Conservation (phyloP, 441 rosid species). For the Populus hybrid region DNA sequence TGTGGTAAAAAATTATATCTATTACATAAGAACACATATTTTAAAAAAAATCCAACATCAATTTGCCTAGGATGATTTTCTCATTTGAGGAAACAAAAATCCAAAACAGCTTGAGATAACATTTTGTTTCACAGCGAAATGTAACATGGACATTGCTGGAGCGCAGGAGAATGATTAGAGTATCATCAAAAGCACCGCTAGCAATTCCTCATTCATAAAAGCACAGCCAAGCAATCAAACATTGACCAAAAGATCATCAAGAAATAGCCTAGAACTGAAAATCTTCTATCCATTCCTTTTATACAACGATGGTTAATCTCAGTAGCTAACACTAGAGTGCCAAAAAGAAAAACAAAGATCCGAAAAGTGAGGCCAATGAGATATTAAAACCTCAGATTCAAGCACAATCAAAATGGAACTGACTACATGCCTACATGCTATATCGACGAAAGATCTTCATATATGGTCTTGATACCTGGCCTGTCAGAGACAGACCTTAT, state of each 20-base stretch:
- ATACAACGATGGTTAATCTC: conserved; percentile 29
- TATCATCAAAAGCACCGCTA: background rate
- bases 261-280: conserved; percentile 14
- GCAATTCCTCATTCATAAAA: background rate
- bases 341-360: background rate
- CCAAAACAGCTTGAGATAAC: background rate
- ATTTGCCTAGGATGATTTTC: too few relatives aligned
- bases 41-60: too few relatives aligned
- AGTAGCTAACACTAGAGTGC: conserved; percentile 17
- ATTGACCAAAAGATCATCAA: background rate
- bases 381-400: conserved; percentile 32
- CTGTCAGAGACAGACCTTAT: conserved; percentile 81
- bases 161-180: background rate
- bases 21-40: too few relatives aligned
- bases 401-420: conserved; percentile 5
- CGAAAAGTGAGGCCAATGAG: conserved; percentile 38
- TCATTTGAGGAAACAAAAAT: too few relatives aligned
- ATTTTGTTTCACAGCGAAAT: background rate
- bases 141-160: background rate
- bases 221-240: background rate
- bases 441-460: conserved; percentile 97
- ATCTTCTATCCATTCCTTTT: conserved; percentile 28
- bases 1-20: too few relatives aligned
- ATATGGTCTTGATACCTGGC: conserved; percentile 91
- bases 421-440: conserved; percentile 23